Evolutionary conservation across 179 eudicot species (phyloP).

Genomic region (Sideroxylon spinosum): DNA sequence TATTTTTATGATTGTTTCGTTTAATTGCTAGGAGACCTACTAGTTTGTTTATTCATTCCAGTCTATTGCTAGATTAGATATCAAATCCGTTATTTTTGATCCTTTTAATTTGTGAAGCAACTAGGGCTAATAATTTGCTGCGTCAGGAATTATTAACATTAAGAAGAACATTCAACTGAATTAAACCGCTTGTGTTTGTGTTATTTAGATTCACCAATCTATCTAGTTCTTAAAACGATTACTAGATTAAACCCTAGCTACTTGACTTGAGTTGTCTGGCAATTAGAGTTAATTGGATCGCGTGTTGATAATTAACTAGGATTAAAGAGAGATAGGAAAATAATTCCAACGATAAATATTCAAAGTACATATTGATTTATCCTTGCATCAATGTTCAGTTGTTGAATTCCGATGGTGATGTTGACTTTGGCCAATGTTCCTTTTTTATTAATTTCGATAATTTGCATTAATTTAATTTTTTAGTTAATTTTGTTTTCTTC

Average conservation of each 20-base stretch:
- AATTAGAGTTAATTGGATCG: conserved; percentile 9
- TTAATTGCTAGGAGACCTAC: not conserved
- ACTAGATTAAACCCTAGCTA: conserved; percentile 3
- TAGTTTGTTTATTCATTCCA: not conserved
- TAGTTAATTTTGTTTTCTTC: not conserved
- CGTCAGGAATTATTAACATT: not conserved
- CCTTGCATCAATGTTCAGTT: not conserved
- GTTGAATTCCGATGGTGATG: not conserved
- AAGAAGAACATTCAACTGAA: not conserved
- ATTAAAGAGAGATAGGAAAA: conserved; percentile 15
- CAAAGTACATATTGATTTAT: not conserved
- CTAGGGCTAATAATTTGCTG: not conserved
- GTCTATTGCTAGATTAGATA: not conserved
- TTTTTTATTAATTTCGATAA: not conserved
- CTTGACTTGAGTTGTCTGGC: conserved; percentile 1
- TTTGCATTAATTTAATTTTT: not conserved
- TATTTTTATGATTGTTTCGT: too few relatives aligned
- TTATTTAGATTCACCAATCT: conserved; percentile 2
- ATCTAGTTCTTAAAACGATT: not conserved
- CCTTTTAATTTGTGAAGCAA: not conserved
- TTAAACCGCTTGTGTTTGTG: conserved; percentile 3
- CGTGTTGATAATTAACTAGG: conserved; percentile 8
- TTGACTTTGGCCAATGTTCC: not conserved
- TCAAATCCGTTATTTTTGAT: not conserved
- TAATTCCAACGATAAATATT: conserved; percentile 9